Conservation (phyloP, 495 filamentous ascomycete genomes). For the Diplogelasinospora grovesii region DNA sequence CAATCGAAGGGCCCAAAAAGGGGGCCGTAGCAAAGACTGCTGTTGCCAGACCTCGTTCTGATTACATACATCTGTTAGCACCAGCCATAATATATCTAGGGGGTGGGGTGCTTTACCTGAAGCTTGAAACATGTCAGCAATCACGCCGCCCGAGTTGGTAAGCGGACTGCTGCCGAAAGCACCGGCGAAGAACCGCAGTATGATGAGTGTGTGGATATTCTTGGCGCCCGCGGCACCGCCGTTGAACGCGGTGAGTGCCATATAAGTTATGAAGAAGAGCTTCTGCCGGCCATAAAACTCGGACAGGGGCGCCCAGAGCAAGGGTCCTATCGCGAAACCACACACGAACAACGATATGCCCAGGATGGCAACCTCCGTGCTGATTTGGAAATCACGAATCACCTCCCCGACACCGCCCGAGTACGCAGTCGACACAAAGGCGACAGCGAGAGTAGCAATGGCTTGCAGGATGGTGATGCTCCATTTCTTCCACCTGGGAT, state of each 20-base stretch:
- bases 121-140: slow-evolving; percentile 68
- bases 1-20: slow-evolving; percentile 63
- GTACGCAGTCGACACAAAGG: slow-evolving; percentile 73
- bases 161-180: slow-evolving; percentile 69
- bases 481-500: slow-evolving; percentile 59
- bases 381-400: slow-evolving; percentile 51
- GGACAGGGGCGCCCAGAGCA: slow-evolving; percentile 58
- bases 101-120: no score
- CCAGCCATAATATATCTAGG: no score
- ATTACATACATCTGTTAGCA: no score
- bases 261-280: slow-evolving; percentile 59
- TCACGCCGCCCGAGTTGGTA: slow-evolving; percentile 68
- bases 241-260: slow-evolving; percentile 61
- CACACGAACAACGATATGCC: slow-evolving; percentile 70
- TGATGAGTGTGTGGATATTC: slow-evolving; percentile 59
- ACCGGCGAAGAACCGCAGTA: slow-evolving; percentile 73
- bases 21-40: slow-evolving; percentile 60
- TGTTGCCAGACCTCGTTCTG: slow-evolving; percentile 57
- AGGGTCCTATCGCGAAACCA: slow-evolving; percentile 62
- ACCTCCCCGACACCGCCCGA: slow-evolving; percentile 63
- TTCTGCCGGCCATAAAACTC: slow-evolving; percentile 70
- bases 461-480: slow-evolving; percentile 57
- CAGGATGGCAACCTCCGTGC: slow-evolving; percentile 53
- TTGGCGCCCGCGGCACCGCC: slow-evolving; percentile 55
- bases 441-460: slow-evolving; percentile 62